Evolutionary conservation across 768 basidiomycete genomes (phyloP).

Genomic region (Leccinellum albellum): DNA sequence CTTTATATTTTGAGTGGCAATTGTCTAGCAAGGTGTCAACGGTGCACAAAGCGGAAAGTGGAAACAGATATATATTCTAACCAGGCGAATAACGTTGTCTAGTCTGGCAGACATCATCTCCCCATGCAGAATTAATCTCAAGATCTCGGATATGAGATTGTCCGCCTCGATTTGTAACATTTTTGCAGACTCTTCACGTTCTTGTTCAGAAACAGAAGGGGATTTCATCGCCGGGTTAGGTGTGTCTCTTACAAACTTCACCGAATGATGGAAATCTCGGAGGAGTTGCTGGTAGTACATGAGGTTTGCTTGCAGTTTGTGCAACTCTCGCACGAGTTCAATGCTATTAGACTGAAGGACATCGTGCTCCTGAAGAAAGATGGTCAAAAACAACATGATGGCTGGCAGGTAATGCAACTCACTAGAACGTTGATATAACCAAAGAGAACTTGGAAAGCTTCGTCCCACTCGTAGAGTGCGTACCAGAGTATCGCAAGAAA

Average conservation of each 20-base stretch:
- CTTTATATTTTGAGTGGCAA: constrained; percentile 49
- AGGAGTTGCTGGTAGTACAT: constrained; percentile 52
- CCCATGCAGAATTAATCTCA: constrained; percentile 36
- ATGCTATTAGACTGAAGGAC: constrained; percentile 41
- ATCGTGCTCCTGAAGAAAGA: constrained; percentile 39
- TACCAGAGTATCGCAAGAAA: constrained; percentile 51
- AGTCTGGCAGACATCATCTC: constrained; percentile 22
- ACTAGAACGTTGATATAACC: constrained; percentile 49
- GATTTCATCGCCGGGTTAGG: constrained; percentile 48
- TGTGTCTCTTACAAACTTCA: constrained; percentile 45
- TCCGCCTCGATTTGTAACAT: constrained; percentile 38
- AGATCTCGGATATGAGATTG: constrained; percentile 47
- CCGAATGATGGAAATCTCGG: constrained; percentile 49
- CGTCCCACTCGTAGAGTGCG: constrained; percentile 59
- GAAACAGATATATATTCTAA: constrained; percentile 6
- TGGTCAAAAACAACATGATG: background rate
- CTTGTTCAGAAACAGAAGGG: constrained; percentile 9
- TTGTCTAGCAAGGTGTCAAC: constrained; percentile 37
- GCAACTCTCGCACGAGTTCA: constrained; percentile 50
- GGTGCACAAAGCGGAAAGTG: background rate
- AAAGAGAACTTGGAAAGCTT: constrained; percentile 50
- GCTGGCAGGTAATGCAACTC: background rate
- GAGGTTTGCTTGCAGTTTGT: constrained; percentile 52
- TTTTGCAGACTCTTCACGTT: constrained; percentile 27
- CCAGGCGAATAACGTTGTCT: constrained; percentile 23